Percentiles rank a stretch among this genome's conserved stretches.
Evolutionary conservation across 2,329 filamentous ascomycete genomes (phyloP).

Genomic region (Venturia effusa): DNA sequence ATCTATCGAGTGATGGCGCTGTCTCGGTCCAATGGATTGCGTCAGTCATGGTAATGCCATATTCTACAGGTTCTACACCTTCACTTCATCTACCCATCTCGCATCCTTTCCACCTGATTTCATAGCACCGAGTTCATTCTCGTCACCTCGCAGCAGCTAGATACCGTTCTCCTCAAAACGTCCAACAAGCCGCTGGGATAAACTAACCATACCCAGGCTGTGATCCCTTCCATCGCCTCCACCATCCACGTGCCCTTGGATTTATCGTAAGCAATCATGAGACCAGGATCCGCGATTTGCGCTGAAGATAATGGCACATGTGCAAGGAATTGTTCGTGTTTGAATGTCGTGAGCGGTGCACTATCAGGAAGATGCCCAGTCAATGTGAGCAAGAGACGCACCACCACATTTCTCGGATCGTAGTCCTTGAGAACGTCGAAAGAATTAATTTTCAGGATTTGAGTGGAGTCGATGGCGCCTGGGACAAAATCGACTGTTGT

Average conservation of each 20-base stretch:
- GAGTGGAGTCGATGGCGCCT: conserved; percentile 42
- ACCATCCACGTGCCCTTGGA: conserved; percentile 32
- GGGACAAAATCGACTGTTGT: conserved; percentile 30
- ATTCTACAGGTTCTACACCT: conserved; percentile 44
- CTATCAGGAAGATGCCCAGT: conserved; percentile 38
- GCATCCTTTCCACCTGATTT: conserved; percentile 27
- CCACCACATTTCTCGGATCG: conserved; percentile 28
- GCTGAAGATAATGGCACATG: conserved; percentile 36
- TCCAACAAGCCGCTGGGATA: conserved; percentile 39
- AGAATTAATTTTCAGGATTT: conserved; percentile 13
- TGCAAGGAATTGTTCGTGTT: conserved; percentile 41
- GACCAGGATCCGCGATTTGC: conserved; percentile 37
- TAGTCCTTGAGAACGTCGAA: conserved; percentile 23
- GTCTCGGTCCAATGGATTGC: too few relatives aligned
- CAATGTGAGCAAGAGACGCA: conserved; percentile 35
- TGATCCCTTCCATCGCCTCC: conserved; percentile 36
- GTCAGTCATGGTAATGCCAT: conserved; percentile 19
- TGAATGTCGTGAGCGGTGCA: conserved; percentile 30
- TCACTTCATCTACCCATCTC: conserved; percentile 38
- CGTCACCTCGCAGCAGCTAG: conserved; percentile 35
- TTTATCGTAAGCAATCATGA: conserved; percentile 28
- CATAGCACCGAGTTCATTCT: conserved; percentile 32
- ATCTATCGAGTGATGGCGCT: too few relatives aligned
- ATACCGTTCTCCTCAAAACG: conserved; percentile 46
- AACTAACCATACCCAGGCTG: conserved; percentile 46